Evolutionary conservation across 768 basidiomycete genomes (phyloP), one percentile per base, ranked within the genome.

Genomic region (Chiua virens): DNA sequence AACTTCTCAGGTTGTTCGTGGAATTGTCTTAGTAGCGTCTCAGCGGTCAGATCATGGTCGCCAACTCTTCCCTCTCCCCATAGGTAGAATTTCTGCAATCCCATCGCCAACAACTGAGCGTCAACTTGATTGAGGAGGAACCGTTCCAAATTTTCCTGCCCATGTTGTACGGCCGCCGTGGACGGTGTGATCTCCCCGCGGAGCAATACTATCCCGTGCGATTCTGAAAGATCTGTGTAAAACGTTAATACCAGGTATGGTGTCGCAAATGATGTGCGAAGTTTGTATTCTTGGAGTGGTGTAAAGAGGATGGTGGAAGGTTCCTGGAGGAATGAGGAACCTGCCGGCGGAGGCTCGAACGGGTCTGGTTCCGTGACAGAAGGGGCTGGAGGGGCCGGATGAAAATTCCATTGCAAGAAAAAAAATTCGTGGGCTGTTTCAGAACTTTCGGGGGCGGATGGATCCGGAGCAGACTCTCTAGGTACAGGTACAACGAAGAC

Each of bases 251-350:
- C 88, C 22, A 99, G 78, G 64, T 92, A 90, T 1, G 96, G 95
- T 5, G 92, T 94, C 8, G 97, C 89, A 67, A 87, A 98, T 17
- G 86, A 78, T 46, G 79, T 79, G 36, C 88, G 85, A 50, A 83
- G 71, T 69, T 97, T 96, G 80, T 92, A 99, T 72, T 98, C 96
- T 58, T 89, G 86, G 38, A 98, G 77, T 3, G 95, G 90, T 0
- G 97, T 94, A 75, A 96, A 96, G 32, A 98, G 76, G 46, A 96
- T 78, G 0, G 93, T 94, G 7, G 93, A 82, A 3, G 71, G 73
- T 45, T 73, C 75, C 15, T 82, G 80, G 57, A 82, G 81, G 6
- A 61, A 15, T 7, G 56, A 23, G 60, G 50, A 14, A 54, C 53
- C 28, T 53, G 61, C 18, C 59, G 49, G 28, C 59, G 52, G 65